These are phyloP conservation scores for Porogramme epimiltina DNA, from an alignment of 1,284 basidiomycete species.

Conservation along the genomic window DNA sequence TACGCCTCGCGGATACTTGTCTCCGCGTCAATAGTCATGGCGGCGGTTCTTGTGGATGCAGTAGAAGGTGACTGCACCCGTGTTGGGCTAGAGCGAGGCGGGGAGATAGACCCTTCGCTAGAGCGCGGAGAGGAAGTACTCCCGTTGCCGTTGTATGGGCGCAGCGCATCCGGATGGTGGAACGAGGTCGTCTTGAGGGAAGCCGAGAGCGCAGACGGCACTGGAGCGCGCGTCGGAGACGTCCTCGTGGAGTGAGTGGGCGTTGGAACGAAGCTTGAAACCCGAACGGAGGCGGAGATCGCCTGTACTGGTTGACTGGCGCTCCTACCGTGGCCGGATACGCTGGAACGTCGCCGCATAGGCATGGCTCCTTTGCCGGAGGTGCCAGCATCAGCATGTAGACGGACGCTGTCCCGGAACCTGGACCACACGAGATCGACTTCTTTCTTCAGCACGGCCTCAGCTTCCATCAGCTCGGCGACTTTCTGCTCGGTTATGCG, in stretches of 20 bases:
- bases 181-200: slow-evolving; percentile 65
- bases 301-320: slow-evolving; percentile 14
- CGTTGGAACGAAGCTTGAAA: slow-evolving; percentile 60
- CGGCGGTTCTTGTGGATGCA: slow-evolving; percentile 29
- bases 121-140: slow-evolving; percentile 3
- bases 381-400: slow-evolving; percentile 42
- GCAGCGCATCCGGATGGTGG: slow-evolving; percentile 48
- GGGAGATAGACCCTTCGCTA: slow-evolving; percentile 9
- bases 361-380: slow-evolving; percentile 1
- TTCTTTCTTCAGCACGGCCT: slow-evolving; percentile 54
- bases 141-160: slow-evolving; percentile 12
- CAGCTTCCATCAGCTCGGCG: slow-evolving; percentile 55
- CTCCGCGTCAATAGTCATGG: slow-evolving; percentile 26
- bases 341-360: slow-evolving; percentile 13
- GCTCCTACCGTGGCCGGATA: slow-evolving; percentile 11
- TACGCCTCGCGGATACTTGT: slow-evolving; percentile 44
- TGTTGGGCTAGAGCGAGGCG: slow-evolving; percentile 15
- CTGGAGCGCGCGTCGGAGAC: slow-evolving; percentile 37
- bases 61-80: slow-evolving; percentile 28
- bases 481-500: slow-evolving; percentile 58
- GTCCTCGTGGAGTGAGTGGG: slow-evolving; percentile 39
- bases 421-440: slow-evolving; percentile 66
- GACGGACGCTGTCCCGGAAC: slow-evolving; percentile 54
- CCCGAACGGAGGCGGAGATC: slow-evolving; percentile 39
- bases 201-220: slow-evolving; percentile 66